Percentiles rank a stretch among this genome's conserved stretches.
Evolutionary conservation across 2,329 filamentous ascomycete genomes (phyloP).

Genomic region (Colletotrichum brevisporum): DNA sequence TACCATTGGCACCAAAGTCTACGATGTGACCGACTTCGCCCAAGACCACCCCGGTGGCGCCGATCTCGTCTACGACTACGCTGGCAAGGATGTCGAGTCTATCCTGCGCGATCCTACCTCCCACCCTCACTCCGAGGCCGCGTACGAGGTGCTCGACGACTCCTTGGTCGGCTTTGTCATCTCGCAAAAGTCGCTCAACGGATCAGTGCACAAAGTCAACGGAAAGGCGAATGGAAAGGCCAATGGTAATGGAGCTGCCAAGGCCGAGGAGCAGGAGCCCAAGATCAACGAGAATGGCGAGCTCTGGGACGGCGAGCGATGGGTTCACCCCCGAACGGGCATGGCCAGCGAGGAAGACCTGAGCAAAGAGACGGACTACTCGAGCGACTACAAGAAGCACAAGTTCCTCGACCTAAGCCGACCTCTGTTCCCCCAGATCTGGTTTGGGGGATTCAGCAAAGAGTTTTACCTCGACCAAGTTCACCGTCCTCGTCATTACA

Average conservation of each 20-base stretch:
- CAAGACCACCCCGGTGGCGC: conserved; percentile 91
- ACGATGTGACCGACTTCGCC: conserved; percentile 93
- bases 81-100: conserved; percentile 84
- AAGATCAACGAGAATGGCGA: conserved; percentile 45
- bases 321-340: conserved; percentile 78
- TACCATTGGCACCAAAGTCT: conserved; percentile 89
- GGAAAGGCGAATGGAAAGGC: conserved; percentile 51
- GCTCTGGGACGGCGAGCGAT: conserved; percentile 41
- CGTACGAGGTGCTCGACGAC: conserved; percentile 96
- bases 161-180: conserved; percentile 85
- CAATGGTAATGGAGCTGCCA: conserved; percentile 51
- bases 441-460: conserved; percentile 89
- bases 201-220: conserved; percentile 47
- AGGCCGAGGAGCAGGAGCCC: conserved; percentile 50
- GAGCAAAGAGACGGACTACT: conserved; percentile 84
- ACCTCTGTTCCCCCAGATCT: conserved; percentile 90
- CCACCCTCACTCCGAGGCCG: conserved; percentile 89
- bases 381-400: conserved; percentile 85
- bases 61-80: conserved; percentile 91
- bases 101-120: conserved; percentile 88
- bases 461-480: conserved; percentile 98
- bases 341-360: conserved; percentile 93
- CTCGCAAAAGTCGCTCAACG: conserved; percentile 66
- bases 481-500: conserved; percentile 95
- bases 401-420: conserved; percentile 93